Evolutionary conservation across 1,284 basidiomycete genomes (phyloP).

Genomic region (Veloboletus limbatus): DNA sequence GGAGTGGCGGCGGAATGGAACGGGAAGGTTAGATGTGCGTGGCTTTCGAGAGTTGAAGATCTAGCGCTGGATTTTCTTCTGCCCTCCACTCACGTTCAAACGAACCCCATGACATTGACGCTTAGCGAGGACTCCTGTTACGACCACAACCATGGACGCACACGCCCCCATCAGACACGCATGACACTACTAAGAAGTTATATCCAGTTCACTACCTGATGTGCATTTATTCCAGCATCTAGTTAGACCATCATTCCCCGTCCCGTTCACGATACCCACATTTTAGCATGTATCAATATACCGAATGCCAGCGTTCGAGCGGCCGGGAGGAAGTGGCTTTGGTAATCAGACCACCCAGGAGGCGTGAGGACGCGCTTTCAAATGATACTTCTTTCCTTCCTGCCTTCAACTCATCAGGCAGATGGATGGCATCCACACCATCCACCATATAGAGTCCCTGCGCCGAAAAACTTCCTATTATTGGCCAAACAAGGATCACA

Average conservation of each 20-base stretch:
- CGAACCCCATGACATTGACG: conserved; percentile 6
- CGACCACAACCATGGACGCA: conserved; percentile 15
- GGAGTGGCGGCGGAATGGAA: conserved; percentile 73
- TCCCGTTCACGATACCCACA: conserved; percentile 28
- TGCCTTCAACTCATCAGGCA: not conserved
- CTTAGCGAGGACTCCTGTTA: conserved; percentile 9
- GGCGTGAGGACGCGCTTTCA: too few relatives aligned
- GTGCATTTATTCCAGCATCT: conserved; percentile 30
- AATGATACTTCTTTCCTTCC: conserved; percentile 3
- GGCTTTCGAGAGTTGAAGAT: conserved; percentile 82
- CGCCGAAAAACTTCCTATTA: conserved; percentile 27
- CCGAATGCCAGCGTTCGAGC: conserved; percentile 8
- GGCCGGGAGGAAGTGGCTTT: too few relatives aligned
- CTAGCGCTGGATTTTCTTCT: conserved; percentile 31
- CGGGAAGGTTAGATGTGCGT: conserved; percentile 71
- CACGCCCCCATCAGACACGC: conserved; percentile 3
- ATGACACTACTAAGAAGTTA: conserved; percentile 8
- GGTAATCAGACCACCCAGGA: too few relatives aligned
- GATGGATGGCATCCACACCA: conserved; percentile 18
- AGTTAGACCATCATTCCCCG: conserved; percentile 28
- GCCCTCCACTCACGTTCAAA: not conserved
- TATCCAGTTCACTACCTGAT: conserved; percentile 2
- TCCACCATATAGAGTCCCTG: conserved; percentile 32
- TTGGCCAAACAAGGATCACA: conserved; percentile 22
- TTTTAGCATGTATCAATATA: conserved; percentile 32